These are phyloP conservation scores for Zygoascus flipseniorum DNA, from an alignment of 805 yeast genomes.

Conservation along the genomic window DNA sequence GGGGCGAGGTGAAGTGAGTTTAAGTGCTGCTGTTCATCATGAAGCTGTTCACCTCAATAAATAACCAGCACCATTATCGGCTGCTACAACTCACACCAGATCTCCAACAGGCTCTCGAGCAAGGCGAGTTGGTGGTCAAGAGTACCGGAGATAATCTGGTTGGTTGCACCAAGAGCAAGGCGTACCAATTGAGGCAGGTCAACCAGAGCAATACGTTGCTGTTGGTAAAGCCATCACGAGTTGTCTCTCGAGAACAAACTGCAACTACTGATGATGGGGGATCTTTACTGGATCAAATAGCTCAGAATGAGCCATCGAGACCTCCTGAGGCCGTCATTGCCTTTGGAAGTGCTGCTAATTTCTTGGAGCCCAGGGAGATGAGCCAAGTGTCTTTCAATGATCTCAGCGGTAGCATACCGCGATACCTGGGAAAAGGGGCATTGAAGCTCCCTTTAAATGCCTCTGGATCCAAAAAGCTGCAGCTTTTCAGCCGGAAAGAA, in stretches of 20 bases:
- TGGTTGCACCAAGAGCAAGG: slow-evolving; percentile 47
- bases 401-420: slow-evolving; percentile 12
- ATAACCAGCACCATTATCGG: slow-evolving; percentile 9
- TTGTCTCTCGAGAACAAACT: slow-evolving; percentile 61
- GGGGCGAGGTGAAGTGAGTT: too few relatives aligned
- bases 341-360: slow-evolving; percentile 19
- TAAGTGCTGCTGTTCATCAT: background rate
- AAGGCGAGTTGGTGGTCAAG: slow-evolving; percentile 25
- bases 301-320: background rate
- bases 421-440: slow-evolving; percentile 13
- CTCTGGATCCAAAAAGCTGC: background rate
- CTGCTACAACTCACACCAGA: slow-evolving; percentile 24
- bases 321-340: slow-evolving; percentile 7
- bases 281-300: background rate
- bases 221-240: slow-evolving; percentile 30
- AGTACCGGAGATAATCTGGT: slow-evolving; percentile 38
- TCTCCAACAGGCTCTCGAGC: slow-evolving; percentile 17
- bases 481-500: background rate
- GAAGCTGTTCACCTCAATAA: background rate
- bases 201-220: slow-evolving; percentile 84
- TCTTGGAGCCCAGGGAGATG: slow-evolving; percentile 17
- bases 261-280: slow-evolving; percentile 48
- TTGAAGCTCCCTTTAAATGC: background rate
- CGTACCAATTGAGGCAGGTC: slow-evolving; percentile 65
- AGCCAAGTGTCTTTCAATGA: background rate